A percentile compares a stretch with the other conserved stretches of the same genome.
Evolutionary conservation across 345 rosid genomes (phyloP).

Genomic region (Salix caprea): DNA sequence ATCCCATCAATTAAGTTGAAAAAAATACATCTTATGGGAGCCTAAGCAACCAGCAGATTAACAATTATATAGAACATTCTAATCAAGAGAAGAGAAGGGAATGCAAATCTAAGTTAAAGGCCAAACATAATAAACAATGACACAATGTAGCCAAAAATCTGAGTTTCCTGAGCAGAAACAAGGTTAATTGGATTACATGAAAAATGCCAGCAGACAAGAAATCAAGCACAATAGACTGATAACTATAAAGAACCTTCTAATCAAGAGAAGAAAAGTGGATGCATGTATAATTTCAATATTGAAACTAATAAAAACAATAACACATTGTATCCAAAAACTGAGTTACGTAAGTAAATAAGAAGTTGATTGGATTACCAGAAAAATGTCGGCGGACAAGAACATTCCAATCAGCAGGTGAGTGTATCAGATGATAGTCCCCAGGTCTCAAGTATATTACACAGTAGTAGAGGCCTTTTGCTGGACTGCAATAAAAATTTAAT

Average conservation of each 20-base stretch:
- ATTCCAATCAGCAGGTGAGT: constrained; percentile 93
- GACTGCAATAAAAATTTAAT: constrained; percentile 43
- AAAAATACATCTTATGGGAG: background rate
- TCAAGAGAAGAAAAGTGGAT: background rate
- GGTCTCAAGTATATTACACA: constrained; percentile 90
- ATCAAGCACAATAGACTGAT: background rate
- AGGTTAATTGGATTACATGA: constrained; percentile 44
- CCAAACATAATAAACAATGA: constrained; percentile 20
- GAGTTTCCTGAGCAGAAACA: background rate
- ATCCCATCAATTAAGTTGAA: background rate
- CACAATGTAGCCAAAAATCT: background rate
- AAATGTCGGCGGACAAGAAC: constrained; percentile 79
- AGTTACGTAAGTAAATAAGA: background rate
- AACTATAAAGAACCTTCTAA: background rate
- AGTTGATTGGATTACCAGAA: constrained; percentile 48
- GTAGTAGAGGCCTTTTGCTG: constrained; percentile 82
- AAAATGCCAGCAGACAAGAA: constrained; percentile 79
- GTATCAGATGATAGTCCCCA: constrained; percentile 91
- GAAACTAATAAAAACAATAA: constrained; percentile 6
- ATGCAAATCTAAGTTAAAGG: constrained; percentile 52
- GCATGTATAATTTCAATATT: constrained; percentile 58
- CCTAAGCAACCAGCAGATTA: background rate
- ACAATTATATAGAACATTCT: background rate
- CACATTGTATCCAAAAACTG: background rate
- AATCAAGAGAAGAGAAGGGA: background rate